Base-by-base conservation (phyloP, 345 rosid genomes). In the Eucalyptus sp. region DNA sequence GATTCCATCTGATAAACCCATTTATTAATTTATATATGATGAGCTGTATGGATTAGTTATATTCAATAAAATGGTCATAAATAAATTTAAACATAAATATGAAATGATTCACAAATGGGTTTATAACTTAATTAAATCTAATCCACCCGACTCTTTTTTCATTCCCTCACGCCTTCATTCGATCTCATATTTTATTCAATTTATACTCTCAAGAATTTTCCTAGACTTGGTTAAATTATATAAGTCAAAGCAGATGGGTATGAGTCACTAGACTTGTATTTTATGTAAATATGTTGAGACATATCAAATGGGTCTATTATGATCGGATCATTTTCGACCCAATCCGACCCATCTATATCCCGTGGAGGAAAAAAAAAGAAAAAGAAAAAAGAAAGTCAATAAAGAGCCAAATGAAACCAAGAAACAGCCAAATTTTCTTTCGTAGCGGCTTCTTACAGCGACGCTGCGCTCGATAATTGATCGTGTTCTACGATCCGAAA, bases 281-380 rank as follows among this genome's bases (percentile, higher is more conserved):
- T 52, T 1, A 54, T 3, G 0, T 0, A 3, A 1, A 54, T 8
- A 54, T 54, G 10, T 54, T 2, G 8, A 54, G 25, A 54, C 3
- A 3, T 0, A 22, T 54, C 1, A 54, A 54, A 54, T 24, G 6
- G 3, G 13, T 56, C 1, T 56, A 24, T 22, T 24, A 0, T 52
- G 1, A 56, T 56, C 29, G 3, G 2, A 56, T 9, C 6, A 56
- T 9, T 56, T 24, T 24, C 3, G 13, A 52, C 24, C 22, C 24
- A 0, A 18, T 7, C 24, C 24, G 0, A 52, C 0, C 58, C 24
- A 24, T 18, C 58, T 0, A 7, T 52, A 56, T 24, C 5, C 3
- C 3, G 2, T 33, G 80, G 44, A 33, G 44, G 8, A 31, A 58
- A 25, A 11, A 60, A 54, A 5, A 3, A 58, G 6, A 18, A 6